These are phyloP conservation scores for Rhodosporidiobolus sp. DNA, from an alignment of 768 basidiomycete species.

Conservation along the genomic window DNA sequence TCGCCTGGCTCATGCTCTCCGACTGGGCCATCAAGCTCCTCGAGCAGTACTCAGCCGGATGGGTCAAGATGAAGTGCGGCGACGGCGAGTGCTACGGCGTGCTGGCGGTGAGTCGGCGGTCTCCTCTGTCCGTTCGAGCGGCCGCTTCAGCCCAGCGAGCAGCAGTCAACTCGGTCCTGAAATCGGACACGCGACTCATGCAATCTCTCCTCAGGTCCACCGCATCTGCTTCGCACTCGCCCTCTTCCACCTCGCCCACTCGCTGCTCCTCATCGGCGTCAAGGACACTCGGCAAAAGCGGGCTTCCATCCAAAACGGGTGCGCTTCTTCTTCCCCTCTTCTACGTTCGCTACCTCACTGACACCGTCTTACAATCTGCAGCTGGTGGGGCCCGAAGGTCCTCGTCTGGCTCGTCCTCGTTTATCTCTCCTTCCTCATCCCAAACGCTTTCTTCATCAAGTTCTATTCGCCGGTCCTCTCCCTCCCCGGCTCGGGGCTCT, in stretches of 20 bases:
- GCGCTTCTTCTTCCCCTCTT: conserved; percentile 35
- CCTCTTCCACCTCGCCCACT: conserved; percentile 79
- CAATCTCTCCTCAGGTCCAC: conserved; percentile 69
- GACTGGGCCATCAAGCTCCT: conserved; percentile 79
- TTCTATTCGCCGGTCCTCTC: conserved; percentile 87
- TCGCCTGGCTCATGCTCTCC: conserved; percentile 96
- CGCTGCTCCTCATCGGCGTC: conserved; percentile 75
- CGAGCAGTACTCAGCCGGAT: conserved; percentile 90
- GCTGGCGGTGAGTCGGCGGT: conserved; percentile 65
- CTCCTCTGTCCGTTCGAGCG: neutral
- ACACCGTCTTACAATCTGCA: conserved; percentile 46
- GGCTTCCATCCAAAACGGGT: conserved; percentile 96
- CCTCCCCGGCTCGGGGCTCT: conserved; percentile 84
- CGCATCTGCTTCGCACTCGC: conserved; percentile 93
- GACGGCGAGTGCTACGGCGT: conserved; percentile 94
- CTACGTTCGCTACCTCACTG: neutral
- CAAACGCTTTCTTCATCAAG: conserved; percentile 88
- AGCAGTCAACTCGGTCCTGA: no score
- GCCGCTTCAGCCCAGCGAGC: neutral
- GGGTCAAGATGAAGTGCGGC: conserved; percentile 95
- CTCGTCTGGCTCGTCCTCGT: conserved; percentile 81
- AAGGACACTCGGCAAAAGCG: conserved; percentile 86
- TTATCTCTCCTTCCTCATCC: conserved; percentile 83
- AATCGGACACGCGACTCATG: no score
- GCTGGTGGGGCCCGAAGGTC: conserved; percentile 99